Conservation (phyloP, 768 basidiomycete species). For the Multifurca ochricompacta region DNA sequence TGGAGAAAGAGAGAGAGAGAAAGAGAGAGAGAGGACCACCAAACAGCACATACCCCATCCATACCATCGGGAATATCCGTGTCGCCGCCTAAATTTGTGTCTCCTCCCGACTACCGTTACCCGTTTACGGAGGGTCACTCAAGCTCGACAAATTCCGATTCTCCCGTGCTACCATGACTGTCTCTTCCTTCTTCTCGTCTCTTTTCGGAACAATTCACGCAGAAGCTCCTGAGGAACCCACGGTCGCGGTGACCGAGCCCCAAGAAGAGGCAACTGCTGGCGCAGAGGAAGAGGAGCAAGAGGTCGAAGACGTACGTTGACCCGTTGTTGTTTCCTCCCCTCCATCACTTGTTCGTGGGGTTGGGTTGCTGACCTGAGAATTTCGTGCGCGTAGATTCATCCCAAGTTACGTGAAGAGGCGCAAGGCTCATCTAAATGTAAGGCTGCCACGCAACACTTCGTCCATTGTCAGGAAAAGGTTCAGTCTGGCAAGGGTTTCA, state of each 20-base stretch:
- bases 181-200: conserved; percentile 40
- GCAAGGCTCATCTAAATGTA: conserved; percentile 57
- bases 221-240: conserved; percentile 33
- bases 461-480: conserved; percentile 89
- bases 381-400: conserved; percentile 39
- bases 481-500: conserved; percentile 70
- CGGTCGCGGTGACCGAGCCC: conserved; percentile 28
- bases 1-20: no score
- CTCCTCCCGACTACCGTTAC: no score
- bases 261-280: conserved; percentile 34
- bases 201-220: conserved; percentile 35
- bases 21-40: no score
- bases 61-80: no score
- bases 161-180: conserved; percentile 28
- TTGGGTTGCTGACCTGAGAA: neutral
- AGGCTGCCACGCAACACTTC: conserved; percentile 69
- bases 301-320: conserved; percentile 75
- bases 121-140: no score
- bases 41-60: no score
- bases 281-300: conserved; percentile 42
- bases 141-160: neutral
- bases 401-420: conserved; percentile 74
- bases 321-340: neutral
- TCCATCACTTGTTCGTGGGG: neutral
- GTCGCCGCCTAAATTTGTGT: no score